phyloP scores from a whole-genome alignment of 352 stramenopile genomes.

The Hyaloperonospora brassicae region DNA sequence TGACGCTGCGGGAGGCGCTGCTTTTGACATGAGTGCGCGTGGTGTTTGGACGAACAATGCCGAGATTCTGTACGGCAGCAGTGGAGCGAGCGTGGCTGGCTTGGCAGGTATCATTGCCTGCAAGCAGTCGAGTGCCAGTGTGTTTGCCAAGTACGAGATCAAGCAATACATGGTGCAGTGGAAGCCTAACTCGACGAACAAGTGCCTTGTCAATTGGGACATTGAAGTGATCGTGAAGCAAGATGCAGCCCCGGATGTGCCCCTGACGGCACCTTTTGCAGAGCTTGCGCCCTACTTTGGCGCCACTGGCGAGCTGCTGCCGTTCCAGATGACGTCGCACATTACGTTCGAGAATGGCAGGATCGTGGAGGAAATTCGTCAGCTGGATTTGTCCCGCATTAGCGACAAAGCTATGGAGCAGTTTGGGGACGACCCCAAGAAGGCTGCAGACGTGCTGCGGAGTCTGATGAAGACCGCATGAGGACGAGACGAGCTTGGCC shows the following conservation, averaged over 20 bases:
- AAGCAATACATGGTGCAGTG: constrained; percentile 78
- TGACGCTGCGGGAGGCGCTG: constrained; percentile 30
- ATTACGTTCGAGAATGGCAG: constrained; percentile 73
- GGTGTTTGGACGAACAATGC: constrained; percentile 56
- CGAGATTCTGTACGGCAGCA: constrained; percentile 62
- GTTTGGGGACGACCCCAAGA: constrained; percentile 49
- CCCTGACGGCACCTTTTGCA: constrained; percentile 54
- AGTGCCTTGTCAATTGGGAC: constrained; percentile 71
- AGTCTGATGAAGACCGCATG: constrained; percentile 32
- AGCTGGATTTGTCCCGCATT: constrained; percentile 61
- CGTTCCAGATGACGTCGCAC: constrained; percentile 70
- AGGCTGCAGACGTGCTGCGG: constrained; percentile 45
- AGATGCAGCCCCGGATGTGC: constrained; percentile 43
- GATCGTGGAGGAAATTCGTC: constrained; percentile 72
- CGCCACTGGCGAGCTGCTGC: constrained; percentile 37
- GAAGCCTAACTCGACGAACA: constrained; percentile 57
- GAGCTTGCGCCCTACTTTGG: constrained; percentile 47
- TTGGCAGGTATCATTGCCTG: constrained; percentile 51
- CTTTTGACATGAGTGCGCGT: constrained; percentile 49
- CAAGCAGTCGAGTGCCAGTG: constrained; percentile 47
- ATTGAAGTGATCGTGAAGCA: constrained; percentile 50
- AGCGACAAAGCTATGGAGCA: constrained; percentile 39
- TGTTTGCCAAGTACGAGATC: constrained; percentile 78
- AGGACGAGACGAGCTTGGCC: constrained; percentile 17
- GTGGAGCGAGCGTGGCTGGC: constrained; percentile 34